Evolutionary conservation across 176 grass and related monocot genomes (phyloP).

Genomic region (Lolium perenne): DNA sequence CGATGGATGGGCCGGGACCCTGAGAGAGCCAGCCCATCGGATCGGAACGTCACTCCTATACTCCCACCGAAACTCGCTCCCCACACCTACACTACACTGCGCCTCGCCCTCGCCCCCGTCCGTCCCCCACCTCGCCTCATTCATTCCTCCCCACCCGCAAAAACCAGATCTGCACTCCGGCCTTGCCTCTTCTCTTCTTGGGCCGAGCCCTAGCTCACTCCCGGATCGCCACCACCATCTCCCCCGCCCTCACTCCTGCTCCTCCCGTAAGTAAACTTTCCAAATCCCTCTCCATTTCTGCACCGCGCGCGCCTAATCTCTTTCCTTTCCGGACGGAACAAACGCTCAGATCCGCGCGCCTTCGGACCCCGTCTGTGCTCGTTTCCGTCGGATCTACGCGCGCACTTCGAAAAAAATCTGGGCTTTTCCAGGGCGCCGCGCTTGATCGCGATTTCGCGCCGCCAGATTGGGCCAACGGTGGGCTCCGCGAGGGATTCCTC

Average conservation of each 20-base stretch:
- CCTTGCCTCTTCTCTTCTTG: slow-evolving; percentile 45
- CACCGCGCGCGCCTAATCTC: neutral
- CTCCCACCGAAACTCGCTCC: neutral
- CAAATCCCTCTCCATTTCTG: neutral
- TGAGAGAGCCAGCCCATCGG: slow-evolving; percentile 34
- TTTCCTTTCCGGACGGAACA: neutral
- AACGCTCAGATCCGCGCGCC: slow-evolving; percentile 5
- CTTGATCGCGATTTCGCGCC: neutral
- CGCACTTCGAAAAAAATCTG: neutral
- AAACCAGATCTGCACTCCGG: slow-evolving; percentile 17
- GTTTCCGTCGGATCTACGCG: neutral
- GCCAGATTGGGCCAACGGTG: slow-evolving; percentile 5
- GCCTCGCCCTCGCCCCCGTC: neutral
- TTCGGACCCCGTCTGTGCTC: neutral
- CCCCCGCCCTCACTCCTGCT: neutral
- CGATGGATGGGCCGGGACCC: slow-evolving; percentile 30
- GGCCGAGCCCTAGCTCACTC: slow-evolving; percentile 36
- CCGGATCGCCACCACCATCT: neutral
- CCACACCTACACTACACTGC: neutral
- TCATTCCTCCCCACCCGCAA: neutral
- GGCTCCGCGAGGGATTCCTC: slow-evolving; percentile 9
- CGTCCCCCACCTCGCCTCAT: neutral
- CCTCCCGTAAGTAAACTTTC: slow-evolving; percentile 11
- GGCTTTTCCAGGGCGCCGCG: neutral
- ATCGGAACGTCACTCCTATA: neutral